A percentile compares a stretch with the other conserved stretches of the same genome.
phyloP scores from a whole-genome alignment of 2,329 filamentous ascomycete species.

The Celoporthe dispersa region DNA sequence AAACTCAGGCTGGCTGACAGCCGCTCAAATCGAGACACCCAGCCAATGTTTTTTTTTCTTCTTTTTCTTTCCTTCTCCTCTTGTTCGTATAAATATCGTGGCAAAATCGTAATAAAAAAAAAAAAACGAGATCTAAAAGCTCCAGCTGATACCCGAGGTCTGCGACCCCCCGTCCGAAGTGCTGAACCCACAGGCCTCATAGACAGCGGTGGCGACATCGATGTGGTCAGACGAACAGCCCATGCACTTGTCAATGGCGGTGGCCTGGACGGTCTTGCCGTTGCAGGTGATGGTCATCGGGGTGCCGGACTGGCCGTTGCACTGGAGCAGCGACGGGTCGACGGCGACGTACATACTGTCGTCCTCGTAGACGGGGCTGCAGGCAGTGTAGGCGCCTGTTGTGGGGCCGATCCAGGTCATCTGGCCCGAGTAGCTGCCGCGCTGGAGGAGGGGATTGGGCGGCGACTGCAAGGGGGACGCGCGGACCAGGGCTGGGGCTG shows the following conservation, averaged over 20 bases:
- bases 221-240: conserved; percentile 17
- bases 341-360: conserved; percentile 26
- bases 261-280: conserved; percentile 35
- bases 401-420: conserved; percentile 22
- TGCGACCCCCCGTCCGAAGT: conserved; percentile 1
- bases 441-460: conserved; percentile 12
- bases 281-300: conserved; percentile 24
- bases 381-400: conserved; percentile 6
- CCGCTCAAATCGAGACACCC: too few relatives aligned
- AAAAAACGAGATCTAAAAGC: too few relatives aligned
- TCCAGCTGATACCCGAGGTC: conserved; percentile 7
- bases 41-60: neutral
- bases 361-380: conserved; percentile 18
- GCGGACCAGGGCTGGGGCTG: conserved; percentile 6
- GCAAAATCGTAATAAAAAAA: neutral
- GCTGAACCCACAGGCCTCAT: conserved; percentile 12
- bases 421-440: conserved; percentile 14
- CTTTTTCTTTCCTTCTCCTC: too few relatives aligned
- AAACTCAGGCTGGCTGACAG: too few relatives aligned
- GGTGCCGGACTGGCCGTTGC: conserved; percentile 7
- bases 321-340: conserved; percentile 16
- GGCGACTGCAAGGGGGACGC: conserved; percentile 2
- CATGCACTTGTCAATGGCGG: conserved; percentile 31
- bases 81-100: neutral
- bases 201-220: conserved; percentile 23